These are phyloP conservation scores for Erodium texanum DNA, from an alignment of 441 rosid genomes.

Conservation along the genomic window DNA sequence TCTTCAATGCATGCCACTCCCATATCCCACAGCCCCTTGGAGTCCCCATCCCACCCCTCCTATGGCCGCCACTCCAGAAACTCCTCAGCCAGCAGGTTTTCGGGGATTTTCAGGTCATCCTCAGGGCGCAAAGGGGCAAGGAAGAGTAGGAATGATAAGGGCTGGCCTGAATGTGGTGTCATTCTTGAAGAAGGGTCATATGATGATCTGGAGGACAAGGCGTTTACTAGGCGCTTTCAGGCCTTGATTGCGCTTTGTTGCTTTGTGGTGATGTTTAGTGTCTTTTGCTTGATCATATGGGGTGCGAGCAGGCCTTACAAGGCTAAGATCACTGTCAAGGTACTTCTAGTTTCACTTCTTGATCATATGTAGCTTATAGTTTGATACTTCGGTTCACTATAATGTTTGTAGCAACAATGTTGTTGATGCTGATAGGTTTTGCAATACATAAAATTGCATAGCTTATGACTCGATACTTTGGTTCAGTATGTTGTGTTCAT, in stretches of 20 bases:
- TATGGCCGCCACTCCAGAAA: constrained; percentile 69
- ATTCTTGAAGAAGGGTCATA: constrained; percentile 66
- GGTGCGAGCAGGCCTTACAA: constrained; percentile 82
- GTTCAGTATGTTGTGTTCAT: too few relatives aligned
- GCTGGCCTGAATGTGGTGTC: constrained; percentile 79
- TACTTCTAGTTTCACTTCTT: constrained; percentile 13
- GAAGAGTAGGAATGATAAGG: constrained; percentile 51
- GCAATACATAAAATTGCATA: too few relatives aligned
- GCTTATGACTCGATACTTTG: too few relatives aligned
- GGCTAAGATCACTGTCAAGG: constrained; percentile 59
- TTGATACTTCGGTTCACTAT: background rate
- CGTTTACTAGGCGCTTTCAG: constrained; percentile 47
- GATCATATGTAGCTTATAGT: background rate
- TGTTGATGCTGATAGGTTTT: too few relatives aligned
- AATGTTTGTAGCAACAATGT: too few relatives aligned
- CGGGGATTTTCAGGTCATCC: constrained; percentile 68
- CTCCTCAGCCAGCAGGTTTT: constrained; percentile 71
- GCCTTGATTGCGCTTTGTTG: constrained; percentile 45
- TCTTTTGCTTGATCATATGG: constrained; percentile 85
- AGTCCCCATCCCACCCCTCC: constrained; percentile 75
- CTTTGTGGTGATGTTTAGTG: constrained; percentile 52
- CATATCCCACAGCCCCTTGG: constrained; percentile 25
- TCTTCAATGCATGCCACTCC: constrained; percentile 68
- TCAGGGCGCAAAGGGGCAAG: constrained; percentile 47
- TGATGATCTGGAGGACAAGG: constrained; percentile 48